These are phyloP conservation scores for Gossypium mustelinum DNA, from an alignment of 345 rosid genomes.

Conservation along the genomic window DNA sequence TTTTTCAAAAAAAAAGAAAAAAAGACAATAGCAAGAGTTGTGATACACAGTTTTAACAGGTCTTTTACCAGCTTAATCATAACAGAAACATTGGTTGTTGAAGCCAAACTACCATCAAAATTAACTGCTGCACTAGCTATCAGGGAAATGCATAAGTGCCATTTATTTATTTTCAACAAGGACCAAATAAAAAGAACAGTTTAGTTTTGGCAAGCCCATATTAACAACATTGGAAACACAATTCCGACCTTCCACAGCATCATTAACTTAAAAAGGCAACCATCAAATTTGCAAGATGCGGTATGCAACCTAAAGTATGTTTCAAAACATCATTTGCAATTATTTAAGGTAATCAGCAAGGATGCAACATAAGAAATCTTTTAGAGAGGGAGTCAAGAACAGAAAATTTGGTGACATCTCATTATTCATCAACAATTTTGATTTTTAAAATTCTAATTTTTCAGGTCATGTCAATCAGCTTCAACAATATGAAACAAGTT, in stretches of 20 bases:
- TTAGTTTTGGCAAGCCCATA: neutral
- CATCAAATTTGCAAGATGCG: neutral
- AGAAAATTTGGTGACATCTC: neutral
- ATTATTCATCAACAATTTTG: neutral
- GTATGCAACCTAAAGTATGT: neutral
- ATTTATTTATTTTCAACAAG: neutral
- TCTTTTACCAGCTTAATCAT: no score
- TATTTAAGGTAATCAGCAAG: neutral
- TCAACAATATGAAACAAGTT: neutral
- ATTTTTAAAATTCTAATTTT: neutral
- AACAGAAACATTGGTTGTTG: neutral
- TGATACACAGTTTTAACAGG: no score
- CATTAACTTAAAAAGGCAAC: neutral
- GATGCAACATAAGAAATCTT: neutral
- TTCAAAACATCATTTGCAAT: neutral
- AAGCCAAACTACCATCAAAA: neutral
- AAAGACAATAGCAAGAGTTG: no score
- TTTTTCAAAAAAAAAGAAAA: no score
- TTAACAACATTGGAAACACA: neutral
- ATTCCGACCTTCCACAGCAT: neutral
- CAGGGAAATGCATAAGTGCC: neutral
- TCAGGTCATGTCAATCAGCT: neutral
- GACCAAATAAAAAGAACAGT: neutral
- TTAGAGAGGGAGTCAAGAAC: neutral
- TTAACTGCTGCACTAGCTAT: neutral